These are phyloP conservation scores for Pyrenophora teres DNA, from an alignment of 2,329 filamentous ascomycete genomes.

Conservation along the genomic window DNA sequence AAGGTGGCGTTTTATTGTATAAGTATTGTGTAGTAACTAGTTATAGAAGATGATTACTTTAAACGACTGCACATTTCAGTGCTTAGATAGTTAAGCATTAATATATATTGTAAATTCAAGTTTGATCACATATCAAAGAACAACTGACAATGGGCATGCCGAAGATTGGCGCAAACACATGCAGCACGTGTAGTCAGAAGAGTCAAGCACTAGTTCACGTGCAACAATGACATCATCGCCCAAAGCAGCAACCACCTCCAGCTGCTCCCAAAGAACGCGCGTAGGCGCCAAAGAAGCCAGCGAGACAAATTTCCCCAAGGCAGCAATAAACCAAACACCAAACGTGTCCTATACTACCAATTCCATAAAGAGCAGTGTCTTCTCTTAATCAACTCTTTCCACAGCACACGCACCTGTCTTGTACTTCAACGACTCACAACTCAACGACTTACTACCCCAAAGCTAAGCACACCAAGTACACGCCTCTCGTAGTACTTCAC, in stretches of 20 bases:
- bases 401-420: background rate
- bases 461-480: background rate
- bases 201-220: slow-evolving; percentile 19
- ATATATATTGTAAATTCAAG: no score
- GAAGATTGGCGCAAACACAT: no score
- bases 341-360: background rate
- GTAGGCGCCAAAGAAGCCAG: slow-evolving; percentile 13
- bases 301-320: slow-evolving; percentile 21
- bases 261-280: background rate
- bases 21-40: no score
- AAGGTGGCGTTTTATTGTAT: no score
- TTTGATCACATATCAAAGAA: no score
- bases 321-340: slow-evolving; percentile 22
- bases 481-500: background rate
- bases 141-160: no score
- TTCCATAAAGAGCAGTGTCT: background rate
- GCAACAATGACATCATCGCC: slow-evolving; percentile 36
- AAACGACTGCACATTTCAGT: no score
- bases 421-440: background rate
- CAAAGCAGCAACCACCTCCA: slow-evolving; percentile 26
- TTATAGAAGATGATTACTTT: no score
- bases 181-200: background rate
- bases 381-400: background rate
- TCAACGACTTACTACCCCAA: background rate
- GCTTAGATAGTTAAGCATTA: no score